Percentiles rank a stretch among this genome's conserved stretches.
phyloP scores from a whole-genome alignment of 345 rosid genomes.

The Citrus sp. region DNA sequence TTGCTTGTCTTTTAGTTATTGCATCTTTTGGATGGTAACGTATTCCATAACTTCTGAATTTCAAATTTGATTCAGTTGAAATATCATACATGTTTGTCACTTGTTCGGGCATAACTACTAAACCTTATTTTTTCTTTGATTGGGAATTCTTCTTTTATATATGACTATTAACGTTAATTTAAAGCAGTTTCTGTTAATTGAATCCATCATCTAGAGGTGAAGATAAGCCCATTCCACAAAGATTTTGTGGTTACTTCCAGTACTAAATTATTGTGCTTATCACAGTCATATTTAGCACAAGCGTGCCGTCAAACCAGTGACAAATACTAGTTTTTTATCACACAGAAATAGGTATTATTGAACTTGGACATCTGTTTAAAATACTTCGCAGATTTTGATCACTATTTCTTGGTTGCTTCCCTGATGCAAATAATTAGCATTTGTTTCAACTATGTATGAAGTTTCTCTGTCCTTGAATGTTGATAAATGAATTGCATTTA shows the following conservation, averaged over 20 bases:
- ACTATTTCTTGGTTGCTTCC: neutral
- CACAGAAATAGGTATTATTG: neutral
- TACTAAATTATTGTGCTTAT: neutral
- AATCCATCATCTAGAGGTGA: neutral
- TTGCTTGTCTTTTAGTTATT: constrained; percentile 26
- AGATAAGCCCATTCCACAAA: neutral
- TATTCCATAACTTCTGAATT: constrained; percentile 1
- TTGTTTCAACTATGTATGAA: neutral
- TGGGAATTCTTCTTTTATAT: neutral
- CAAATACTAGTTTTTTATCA: neutral
- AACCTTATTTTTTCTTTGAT: neutral
- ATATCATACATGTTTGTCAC: neutral
- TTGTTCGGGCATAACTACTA: neutral
- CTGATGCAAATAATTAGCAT: neutral
- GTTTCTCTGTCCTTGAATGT: neutral
- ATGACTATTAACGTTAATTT: neutral
- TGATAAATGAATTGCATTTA: neutral
- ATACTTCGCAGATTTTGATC: neutral
- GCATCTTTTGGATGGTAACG: neutral
- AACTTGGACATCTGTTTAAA: neutral
- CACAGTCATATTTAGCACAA: neutral
- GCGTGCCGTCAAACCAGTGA: neutral
- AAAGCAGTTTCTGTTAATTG: constrained; percentile 5
- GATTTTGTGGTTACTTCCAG: neutral
- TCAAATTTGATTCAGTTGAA: neutral